Evolutionary conservation across 2,329 filamentous ascomycete genomes (phyloP).

Genomic region (Trichophyton verrucosum): DNA sequence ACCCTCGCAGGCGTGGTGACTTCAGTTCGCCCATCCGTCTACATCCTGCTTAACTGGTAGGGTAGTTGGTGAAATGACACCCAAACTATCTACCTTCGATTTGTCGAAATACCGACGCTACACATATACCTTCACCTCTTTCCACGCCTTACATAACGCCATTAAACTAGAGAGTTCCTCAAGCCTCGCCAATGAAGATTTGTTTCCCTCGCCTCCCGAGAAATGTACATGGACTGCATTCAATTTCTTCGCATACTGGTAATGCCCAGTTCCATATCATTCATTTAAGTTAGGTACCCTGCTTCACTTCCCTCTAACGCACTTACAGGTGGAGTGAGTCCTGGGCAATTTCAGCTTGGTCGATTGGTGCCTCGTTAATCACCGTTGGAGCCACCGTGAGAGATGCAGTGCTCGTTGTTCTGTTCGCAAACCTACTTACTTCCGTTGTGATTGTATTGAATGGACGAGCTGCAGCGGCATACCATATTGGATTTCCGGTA

Average conservation of each 20-base stretch:
- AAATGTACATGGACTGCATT: constrained; percentile 16
- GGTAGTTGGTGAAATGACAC: background rate
- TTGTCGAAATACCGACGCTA: constrained; percentile 9
- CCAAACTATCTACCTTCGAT: background rate
- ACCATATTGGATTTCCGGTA: constrained; percentile 16
- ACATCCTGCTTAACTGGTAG: background rate
- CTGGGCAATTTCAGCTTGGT: constrained; percentile 17
- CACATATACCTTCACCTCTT: constrained; percentile 11
- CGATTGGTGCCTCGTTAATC: constrained; percentile 15
- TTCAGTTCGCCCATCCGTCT: background rate
- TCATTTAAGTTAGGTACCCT: background rate
- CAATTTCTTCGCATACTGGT: constrained; percentile 19
- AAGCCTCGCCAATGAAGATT: constrained; percentile 17
- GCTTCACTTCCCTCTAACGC: background rate
- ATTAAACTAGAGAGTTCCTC: constrained; percentile 14
- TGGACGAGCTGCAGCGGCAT: constrained; percentile 13
- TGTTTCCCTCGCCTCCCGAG: constrained; percentile 15
- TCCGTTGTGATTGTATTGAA: constrained; percentile 16
- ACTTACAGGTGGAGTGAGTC: constrained; percentile 16
- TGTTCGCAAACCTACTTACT: constrained; percentile 16
- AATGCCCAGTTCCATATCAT: background rate
- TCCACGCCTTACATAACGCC: constrained; percentile 11
- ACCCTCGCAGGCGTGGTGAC: background rate
- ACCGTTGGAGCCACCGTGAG: constrained; percentile 15
- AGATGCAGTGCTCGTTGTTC: constrained; percentile 15